Percentiles rank a stretch among this genome's conserved stretches.
These are phyloP conservation scores for Thyridium curvatum DNA, from an alignment of 2,329 filamentous ascomycete genomes.

Conservation along the genomic window DNA sequence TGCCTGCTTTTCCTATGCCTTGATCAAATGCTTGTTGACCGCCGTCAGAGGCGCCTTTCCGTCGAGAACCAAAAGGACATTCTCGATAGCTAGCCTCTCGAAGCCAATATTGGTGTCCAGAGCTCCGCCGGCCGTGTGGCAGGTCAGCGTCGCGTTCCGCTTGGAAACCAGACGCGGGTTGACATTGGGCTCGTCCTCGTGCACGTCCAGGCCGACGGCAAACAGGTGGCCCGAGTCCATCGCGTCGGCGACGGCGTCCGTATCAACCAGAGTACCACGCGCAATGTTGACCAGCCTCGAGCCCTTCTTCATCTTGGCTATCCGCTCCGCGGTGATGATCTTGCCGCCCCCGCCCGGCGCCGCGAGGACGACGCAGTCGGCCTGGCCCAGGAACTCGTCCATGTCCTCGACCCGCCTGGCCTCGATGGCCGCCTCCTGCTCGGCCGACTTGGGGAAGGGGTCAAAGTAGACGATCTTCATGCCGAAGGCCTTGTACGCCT, in stretches of 20 bases:
- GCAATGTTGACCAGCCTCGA: constrained; percentile 49
- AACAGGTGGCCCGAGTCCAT: constrained; percentile 36
- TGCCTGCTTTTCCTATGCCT: neutral
- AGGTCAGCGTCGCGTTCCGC: constrained; percentile 35
- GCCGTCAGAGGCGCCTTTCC: constrained; percentile 38
- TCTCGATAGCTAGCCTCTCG: constrained; percentile 47
- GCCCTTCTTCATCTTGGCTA: constrained; percentile 43
- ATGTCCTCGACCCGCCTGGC: constrained; percentile 34
- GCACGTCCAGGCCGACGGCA: constrained; percentile 44
- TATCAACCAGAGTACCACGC: constrained; percentile 45
- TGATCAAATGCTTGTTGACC: constrained; percentile 45
- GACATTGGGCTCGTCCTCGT: constrained; percentile 41
- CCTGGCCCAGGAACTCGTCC: constrained; percentile 35
- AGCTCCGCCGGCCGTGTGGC: constrained; percentile 49
- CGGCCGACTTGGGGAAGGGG: constrained; percentile 27
- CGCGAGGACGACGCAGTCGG: constrained; percentile 45
- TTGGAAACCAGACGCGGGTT: constrained; percentile 24
- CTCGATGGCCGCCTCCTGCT: constrained; percentile 33
- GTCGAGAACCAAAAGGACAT: constrained; percentile 40
- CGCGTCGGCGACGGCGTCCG: constrained; percentile 38
- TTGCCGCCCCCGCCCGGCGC: constrained; percentile 38
- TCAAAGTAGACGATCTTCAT: constrained; percentile 54
- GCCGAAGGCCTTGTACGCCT: constrained; percentile 44
- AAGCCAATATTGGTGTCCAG: constrained; percentile 48
- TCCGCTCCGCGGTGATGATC: constrained; percentile 31